These are phyloP conservation scores for Pelargonium citronellum DNA, from an alignment of 441 rosid genomes.

Conservation along the genomic window DNA sequence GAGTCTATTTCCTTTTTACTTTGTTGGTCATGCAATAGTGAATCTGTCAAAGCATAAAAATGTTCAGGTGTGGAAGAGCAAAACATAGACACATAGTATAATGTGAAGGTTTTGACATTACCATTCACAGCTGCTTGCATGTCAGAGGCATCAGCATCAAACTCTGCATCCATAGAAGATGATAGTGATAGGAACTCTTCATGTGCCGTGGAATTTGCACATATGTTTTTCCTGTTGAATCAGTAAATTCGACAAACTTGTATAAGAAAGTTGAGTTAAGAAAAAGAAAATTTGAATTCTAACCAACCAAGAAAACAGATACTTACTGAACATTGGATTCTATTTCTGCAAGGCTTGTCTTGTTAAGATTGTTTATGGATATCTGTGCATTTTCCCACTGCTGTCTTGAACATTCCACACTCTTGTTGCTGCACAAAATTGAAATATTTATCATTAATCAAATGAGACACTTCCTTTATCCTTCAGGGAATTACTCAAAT, in stretches of 20 bases:
- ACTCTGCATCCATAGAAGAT: slow-evolving; percentile 39
- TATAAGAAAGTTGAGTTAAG: neutral
- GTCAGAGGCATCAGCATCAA: slow-evolving; percentile 35
- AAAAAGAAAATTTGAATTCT: neutral
- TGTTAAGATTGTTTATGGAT: slow-evolving; percentile 33
- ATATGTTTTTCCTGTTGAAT: slow-evolving; percentile 43
- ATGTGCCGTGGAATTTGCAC: slow-evolving; percentile 29
- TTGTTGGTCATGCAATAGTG: slow-evolving; percentile 42
- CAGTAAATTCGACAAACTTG: slow-evolving; percentile 1
- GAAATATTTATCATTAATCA: neutral
- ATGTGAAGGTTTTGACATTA: slow-evolving; percentile 21
- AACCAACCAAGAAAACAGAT: slow-evolving; percentile 4
- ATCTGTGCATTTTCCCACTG: slow-evolving; percentile 54
- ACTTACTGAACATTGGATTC: slow-evolving; percentile 42
- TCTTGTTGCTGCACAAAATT: slow-evolving; percentile 44
- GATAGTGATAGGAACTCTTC: slow-evolving; percentile 39
- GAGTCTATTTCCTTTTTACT: slow-evolving; percentile 51
- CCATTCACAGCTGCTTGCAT: slow-evolving; percentile 47
- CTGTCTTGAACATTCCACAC: slow-evolving; percentile 36
- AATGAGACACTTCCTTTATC: neutral
- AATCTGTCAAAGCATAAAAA: slow-evolving; percentile 35
- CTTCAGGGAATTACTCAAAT: neutral
- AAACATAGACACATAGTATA: neutral
- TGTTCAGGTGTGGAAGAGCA: slow-evolving; percentile 3
- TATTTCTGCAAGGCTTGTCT: slow-evolving; percentile 32